Evolutionary conservation across 164 flowering plant species (phyloP).

Genomic region (Dillenia suffruticosa): DNA sequence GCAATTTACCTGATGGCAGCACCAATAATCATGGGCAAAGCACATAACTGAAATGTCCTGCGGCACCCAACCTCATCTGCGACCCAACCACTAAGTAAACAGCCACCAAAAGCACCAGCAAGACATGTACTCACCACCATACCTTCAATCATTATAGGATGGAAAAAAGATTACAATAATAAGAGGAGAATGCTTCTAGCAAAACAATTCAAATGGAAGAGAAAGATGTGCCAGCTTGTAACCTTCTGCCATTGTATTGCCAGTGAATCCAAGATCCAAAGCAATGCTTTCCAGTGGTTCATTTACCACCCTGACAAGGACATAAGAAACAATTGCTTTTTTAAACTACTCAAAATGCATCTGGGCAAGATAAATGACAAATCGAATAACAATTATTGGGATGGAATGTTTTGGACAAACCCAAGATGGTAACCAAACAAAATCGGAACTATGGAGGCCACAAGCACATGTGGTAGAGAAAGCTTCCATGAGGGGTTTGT

Average conservation of each 20-base stretch:
- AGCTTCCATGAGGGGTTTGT: constrained; percentile 67
- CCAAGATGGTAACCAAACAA: constrained; percentile 92
- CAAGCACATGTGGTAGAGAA: constrained; percentile 69
- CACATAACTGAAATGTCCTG: constrained; percentile 88
- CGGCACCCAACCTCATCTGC: constrained; percentile 93
- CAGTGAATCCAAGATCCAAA: constrained; percentile 76
- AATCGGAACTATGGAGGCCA: constrained; percentile 67
- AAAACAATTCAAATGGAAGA: not conserved
- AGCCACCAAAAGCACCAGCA: constrained; percentile 90
- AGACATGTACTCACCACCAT: constrained; percentile 93
- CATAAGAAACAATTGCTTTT: constrained; percentile 3
- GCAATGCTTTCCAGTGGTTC: constrained; percentile 92
- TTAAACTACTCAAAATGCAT: no score
- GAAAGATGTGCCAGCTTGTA: not conserved
- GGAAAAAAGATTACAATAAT: constrained; percentile 1
- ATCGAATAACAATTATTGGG: not conserved
- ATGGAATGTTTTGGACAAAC: constrained; percentile 32
- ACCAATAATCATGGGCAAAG: constrained; percentile 92
- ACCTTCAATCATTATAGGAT: constrained; percentile 40
- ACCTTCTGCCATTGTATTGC: constrained; percentile 92
- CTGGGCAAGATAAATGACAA: no score
- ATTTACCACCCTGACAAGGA: constrained; percentile 72
- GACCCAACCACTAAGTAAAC: constrained; percentile 79
- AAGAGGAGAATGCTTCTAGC: not conserved
- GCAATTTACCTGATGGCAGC: constrained; percentile 62